Conservation (phyloP, 2,329 filamentous ascomycete genomes). For the Decorospora gaudefroyi region DNA sequence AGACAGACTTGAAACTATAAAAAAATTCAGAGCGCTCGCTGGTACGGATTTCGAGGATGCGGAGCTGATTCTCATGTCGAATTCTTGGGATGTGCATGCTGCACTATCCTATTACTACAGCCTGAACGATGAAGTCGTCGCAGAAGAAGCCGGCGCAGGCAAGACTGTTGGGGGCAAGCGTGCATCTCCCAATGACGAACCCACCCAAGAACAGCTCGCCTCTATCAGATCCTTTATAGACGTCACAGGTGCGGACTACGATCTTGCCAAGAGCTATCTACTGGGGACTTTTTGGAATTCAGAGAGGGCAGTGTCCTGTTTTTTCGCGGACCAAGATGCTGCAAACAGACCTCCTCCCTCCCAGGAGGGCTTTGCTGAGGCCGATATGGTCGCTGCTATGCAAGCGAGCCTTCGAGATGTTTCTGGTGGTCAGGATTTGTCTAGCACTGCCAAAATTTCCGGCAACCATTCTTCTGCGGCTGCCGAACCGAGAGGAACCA, state of each 20-base stretch:
- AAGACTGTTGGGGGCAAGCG: too few species aligned
- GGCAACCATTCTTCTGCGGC: too few species aligned
- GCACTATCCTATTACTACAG: background rate
- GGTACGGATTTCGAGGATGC: background rate
- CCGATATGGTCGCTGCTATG: background rate
- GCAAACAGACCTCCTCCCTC: too few species aligned
- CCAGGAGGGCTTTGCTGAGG: too few species aligned
- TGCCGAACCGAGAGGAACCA: too few species aligned
- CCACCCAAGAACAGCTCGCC: background rate
- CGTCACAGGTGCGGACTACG: background rate
- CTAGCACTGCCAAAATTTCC: too few species aligned
- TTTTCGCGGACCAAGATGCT: background rate
- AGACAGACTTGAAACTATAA: background rate
- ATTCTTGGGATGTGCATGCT: background rate
- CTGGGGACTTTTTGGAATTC: background rate
- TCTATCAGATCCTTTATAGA: background rate
- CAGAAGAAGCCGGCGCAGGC: too few species aligned
- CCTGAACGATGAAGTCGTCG: background rate
- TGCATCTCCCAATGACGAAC: too few species aligned
- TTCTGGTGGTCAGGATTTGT: too few species aligned
- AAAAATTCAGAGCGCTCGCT: background rate
- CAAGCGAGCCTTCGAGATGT: background rate
- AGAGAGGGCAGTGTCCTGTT: background rate
- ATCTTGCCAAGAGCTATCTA: background rate
- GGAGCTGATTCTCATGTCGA: background rate